Evolutionary conservation across 2,329 filamentous ascomycete genomes (phyloP).

Genomic region (Scedosporium aurantiacum): DNA sequence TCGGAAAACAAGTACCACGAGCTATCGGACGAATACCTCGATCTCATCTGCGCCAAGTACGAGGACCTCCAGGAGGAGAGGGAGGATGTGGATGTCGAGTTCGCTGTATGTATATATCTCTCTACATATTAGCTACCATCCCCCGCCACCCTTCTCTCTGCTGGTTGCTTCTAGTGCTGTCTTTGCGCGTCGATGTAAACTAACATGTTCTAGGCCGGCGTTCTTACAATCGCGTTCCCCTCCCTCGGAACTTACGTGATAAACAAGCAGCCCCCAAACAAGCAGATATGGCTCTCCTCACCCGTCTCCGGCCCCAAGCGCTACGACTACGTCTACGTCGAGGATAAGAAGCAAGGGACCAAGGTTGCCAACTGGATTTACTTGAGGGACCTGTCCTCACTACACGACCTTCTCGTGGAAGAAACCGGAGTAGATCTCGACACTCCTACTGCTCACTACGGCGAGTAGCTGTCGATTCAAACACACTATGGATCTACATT

Average conservation of each 20-base stretch:
- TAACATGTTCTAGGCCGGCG: conserved; percentile 69
- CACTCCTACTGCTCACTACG: conserved; percentile 12
- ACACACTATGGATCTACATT: too few species aligned
- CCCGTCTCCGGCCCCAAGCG: conserved; percentile 86
- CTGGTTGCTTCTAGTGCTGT: neutral
- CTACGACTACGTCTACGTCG: conserved; percentile 74
- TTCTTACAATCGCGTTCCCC: conserved; percentile 64
- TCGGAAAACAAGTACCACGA: conserved; percentile 64
- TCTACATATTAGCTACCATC: neutral
- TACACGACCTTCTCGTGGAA: conserved; percentile 60
- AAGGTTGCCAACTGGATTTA: conserved; percentile 76
- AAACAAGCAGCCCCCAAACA: conserved; percentile 98
- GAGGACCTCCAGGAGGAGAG: conserved; percentile 65
- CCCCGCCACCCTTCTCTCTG: neutral
- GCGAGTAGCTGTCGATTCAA: conserved; percentile 13
- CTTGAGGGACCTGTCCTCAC: conserved; percentile 64
- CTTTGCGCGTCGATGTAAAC: too few species aligned
- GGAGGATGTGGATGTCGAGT: conserved; percentile 79
- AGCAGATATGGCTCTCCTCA: conserved; percentile 93
- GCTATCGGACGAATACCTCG: conserved; percentile 64
- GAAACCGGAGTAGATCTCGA: conserved; percentile 62
- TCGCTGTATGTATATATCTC: conserved; percentile 69
- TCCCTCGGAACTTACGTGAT: conserved; percentile 75
- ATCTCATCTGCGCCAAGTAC: conserved; percentile 42
- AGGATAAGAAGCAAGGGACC: conserved; percentile 63